Evolutionary conservation across 1,139 yeast genomes (phyloP), one percentile per base, ranked within the genome.

Genomic region (Saccharomyces hybrid): DNA sequence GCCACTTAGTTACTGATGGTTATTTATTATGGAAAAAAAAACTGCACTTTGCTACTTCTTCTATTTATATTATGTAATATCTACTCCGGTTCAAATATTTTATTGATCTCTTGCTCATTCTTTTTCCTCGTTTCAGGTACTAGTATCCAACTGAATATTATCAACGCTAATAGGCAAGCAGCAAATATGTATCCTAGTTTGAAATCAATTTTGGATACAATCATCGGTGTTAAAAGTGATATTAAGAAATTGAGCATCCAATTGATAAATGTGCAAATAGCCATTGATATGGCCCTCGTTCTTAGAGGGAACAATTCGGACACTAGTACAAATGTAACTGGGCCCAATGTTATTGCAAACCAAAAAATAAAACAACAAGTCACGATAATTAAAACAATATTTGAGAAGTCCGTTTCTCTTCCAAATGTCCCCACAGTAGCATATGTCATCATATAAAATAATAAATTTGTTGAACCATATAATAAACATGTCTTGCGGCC

Each of bases 341-440:
- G 95, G 48, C 93, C 96, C 88, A 95, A 85, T 8, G 95, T 83
- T 44, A 84, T 76, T 27, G 96, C 95, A 70, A 88, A 88, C 71
- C 80, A 83, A 73, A 83, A 78, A 58, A 88, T 84, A 75, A 80
- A 88, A 59, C 86, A 69, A 73, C 93, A 85, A 23, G 93, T 82
- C 57, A 88, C 78, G 66, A 82, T 80, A 70, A 88, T 86, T 93
- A 82, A 80, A 38, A 82, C 84, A 61, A 78, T 72, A 62, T 91
- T 91, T 50, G 83, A 79, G 52, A 82, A 72, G 46, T 66, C 64
- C 71, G 61, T 47, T 53, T 61, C 56, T 68, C 77, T 70, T 49
- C 74, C 70, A 54, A 76, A 74, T 4, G 84, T 73, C 56, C 95
- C 95, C 54, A 87, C 76, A 49, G 82, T 75, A 3, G 95, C 80